Evolutionary conservation across 495 filamentous ascomycete genomes (phyloP).

Genomic region (Xylaria sp.): DNA sequence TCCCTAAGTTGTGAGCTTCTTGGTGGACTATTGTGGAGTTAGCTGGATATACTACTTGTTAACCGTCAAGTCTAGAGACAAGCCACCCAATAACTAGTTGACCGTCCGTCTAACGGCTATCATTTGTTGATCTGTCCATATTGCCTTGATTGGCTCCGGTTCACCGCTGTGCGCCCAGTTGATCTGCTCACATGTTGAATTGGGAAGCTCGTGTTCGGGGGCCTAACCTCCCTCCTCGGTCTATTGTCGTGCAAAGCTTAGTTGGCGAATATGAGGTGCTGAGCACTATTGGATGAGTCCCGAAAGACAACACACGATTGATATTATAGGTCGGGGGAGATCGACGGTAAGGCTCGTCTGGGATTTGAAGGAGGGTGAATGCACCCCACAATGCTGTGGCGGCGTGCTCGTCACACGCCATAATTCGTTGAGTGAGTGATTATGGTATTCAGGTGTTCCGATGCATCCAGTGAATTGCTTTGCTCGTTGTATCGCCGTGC

Average conservation of each 20-base stretch:
- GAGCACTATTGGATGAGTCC: conserved; percentile 8
- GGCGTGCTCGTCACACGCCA: conserved; percentile 21
- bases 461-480: conserved; percentile 16
- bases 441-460: conserved; percentile 15
- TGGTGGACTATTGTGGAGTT: conserved; percentile 14
- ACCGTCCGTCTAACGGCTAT: conserved; percentile 31
- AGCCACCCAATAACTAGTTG: conserved; percentile 25
- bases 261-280: conserved; percentile 16
- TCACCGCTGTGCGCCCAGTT: conserved; percentile 31
- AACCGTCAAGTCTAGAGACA: conserved; percentile 22
- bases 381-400: conserved; percentile 25
- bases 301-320: neutral
- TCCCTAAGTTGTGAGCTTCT: conserved; percentile 13
- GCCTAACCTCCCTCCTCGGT: neutral
- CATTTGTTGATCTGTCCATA: conserved; percentile 27
- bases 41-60: conserved; percentile 20
- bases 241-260: neutral
- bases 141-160: conserved; percentile 39
- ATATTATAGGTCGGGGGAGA: conserved; percentile 5
- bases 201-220: neutral
- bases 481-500: conserved; percentile 15
- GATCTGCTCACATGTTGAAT: conserved; percentile 26
- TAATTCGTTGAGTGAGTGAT: conserved; percentile 12
- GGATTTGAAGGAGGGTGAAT: conserved; percentile 21
- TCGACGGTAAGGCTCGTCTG: conserved; percentile 9